Percentiles rank a stretch among this genome's conserved stretches.
Evolutionary conservation across 2,329 filamentous ascomycete genomes (phyloP).

Genomic region (Whalleya microplaca): DNA sequence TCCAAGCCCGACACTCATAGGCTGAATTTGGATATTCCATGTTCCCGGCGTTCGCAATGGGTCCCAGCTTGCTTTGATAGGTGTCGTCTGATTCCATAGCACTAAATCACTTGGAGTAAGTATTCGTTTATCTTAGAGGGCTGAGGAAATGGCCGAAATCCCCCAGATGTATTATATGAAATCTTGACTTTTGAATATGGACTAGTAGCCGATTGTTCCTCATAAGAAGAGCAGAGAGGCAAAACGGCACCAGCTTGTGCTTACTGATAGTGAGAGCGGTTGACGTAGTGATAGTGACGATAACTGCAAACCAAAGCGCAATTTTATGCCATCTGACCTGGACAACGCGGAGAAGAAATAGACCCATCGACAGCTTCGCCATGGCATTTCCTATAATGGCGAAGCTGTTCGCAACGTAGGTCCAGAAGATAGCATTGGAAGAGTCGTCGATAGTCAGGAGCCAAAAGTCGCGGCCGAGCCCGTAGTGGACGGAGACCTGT

Average conservation of each 20-base stretch:
- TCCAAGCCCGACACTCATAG: conserved; percentile 42
- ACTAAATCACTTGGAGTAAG: conserved; percentile 9
- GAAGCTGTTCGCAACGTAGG: conserved; percentile 43
- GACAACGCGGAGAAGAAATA: conserved; percentile 44
- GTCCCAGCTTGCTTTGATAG: conserved; percentile 42
- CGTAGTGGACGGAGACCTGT: conserved; percentile 41
- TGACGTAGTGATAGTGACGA: conserved; percentile 38
- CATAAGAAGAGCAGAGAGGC: no score
- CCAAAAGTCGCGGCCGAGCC: conserved; percentile 41
- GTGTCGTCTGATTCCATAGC: conserved; percentile 45
- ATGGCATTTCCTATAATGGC: conserved; percentile 43
- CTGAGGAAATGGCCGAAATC: background rate
- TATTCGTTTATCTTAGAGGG: background rate
- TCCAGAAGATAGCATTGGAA: conserved; percentile 44
- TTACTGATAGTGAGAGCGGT: conserved; percentile 34
- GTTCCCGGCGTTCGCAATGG: conserved; percentile 39
- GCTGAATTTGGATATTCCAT: conserved; percentile 42
- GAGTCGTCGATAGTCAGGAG: conserved; percentile 34
- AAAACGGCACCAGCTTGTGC: background rate
- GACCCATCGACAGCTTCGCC: conserved; percentile 44
- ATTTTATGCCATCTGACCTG: conserved; percentile 40
- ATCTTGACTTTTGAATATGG: no score
- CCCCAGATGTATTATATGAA: no score
- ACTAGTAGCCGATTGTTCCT: no score
- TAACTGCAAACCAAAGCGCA: conserved; percentile 39